Evolutionary conservation across 2,329 filamentous ascomycete species (phyloP).

Genomic region (Sarocladium brachiariae): DNA sequence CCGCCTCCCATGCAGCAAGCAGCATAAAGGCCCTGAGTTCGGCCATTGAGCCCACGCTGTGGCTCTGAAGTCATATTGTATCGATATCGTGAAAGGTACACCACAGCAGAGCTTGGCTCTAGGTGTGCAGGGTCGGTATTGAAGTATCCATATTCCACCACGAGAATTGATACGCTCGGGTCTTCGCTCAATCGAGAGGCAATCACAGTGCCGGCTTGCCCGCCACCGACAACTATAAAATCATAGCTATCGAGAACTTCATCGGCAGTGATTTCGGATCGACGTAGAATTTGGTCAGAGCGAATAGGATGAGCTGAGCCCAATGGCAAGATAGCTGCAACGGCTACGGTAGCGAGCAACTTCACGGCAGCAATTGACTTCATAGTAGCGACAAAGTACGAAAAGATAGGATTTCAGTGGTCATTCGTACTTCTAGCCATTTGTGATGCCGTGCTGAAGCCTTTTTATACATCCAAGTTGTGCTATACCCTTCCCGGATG

Average conservation of each 20-base stretch:
- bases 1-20: conserved; percentile 23
- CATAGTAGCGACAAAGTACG: not conserved
- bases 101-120: not conserved
- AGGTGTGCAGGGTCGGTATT: conserved; percentile 12
- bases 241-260: conserved; percentile 12
- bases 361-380: not conserved
- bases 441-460: not conserved
- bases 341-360: not conserved
- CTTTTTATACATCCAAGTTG: too few relatives aligned
- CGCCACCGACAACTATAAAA: conserved; percentile 20
- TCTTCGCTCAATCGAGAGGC: conserved; percentile 16
- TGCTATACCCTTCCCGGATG: too few relatives aligned
- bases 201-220: conserved; percentile 20
- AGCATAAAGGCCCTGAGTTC: conserved; percentile 16
- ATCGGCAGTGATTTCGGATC: conserved; percentile 9
- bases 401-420: too few relatives aligned
- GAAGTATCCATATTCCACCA: conserved; percentile 24
- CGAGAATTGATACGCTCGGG: conserved; percentile 15
- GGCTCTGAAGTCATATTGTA: conserved; percentile 19
- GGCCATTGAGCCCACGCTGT: conserved; percentile 17
- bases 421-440: too few relatives aligned
- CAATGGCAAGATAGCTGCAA: not conserved
- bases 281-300: conserved; percentile 8
- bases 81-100: not conserved
- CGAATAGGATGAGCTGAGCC: not conserved